Conservation (phyloP, 306 rosid species). For the Rosa lucieae region DNA sequence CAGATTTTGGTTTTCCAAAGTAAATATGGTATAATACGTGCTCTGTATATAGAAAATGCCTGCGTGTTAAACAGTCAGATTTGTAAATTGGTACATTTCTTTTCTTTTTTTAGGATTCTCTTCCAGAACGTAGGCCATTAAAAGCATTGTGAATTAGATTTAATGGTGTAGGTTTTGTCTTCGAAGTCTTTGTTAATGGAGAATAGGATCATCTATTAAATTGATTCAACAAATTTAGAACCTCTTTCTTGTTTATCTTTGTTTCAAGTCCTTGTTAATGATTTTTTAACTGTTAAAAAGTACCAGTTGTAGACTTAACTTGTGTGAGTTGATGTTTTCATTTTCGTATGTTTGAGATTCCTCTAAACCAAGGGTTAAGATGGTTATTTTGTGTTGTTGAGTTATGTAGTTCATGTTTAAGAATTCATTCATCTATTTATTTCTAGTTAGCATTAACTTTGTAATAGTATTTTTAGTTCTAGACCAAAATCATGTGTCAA, state of each 20-base stretch:
- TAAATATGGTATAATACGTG: constrained; percentile 14
- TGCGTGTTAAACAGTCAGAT: background rate
- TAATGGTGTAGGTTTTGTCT: constrained; percentile 24
- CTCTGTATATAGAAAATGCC: constrained; percentile 22
- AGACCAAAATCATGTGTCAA: background rate
- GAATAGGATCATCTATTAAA: constrained; percentile 18
- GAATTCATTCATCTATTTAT: background rate
- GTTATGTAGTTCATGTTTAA: background rate
- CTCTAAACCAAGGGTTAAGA: background rate
- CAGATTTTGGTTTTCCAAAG: constrained; percentile 35
- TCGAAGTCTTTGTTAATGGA: constrained; percentile 11
- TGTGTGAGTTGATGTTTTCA: background rate
- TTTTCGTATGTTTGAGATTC: background rate
- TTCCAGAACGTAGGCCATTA: constrained; percentile 16
- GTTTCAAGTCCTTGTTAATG: background rate
- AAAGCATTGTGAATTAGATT: constrained; percentile 28
- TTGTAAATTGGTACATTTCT: constrained; percentile 17
- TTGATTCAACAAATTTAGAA: constrained; percentile 18
- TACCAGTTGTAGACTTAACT: background rate
- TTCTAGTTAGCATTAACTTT: background rate
- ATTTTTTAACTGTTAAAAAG: no score
- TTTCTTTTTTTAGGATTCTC: background rate
- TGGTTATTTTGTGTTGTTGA: background rate
- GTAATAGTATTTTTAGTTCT: background rate
- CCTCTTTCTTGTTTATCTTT: background rate